Evolutionary conservation across 805 yeast genomes (phyloP).

Genomic region (Candida maltosa): DNA sequence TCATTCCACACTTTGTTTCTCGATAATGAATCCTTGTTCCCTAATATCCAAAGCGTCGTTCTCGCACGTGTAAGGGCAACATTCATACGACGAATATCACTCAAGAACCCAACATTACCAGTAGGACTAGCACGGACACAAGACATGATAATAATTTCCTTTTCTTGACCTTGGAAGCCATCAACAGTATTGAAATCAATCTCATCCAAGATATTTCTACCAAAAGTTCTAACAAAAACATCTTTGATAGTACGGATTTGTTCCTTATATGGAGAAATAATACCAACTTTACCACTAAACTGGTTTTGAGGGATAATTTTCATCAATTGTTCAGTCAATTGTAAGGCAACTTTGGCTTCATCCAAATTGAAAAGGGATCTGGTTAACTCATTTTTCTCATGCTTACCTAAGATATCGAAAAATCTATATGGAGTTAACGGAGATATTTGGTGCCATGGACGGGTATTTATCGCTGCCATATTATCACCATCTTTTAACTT

Average conservation of each 20-base stretch:
- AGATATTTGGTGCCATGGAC: conserved; percentile 70
- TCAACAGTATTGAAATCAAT: conserved; percentile 94
- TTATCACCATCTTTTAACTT: conserved; percentile 72
- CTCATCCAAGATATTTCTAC: conserved; percentile 56
- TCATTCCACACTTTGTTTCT: conserved; percentile 71
- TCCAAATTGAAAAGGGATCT: conserved; percentile 66
- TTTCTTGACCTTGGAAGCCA: conserved; percentile 91
- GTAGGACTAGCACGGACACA: conserved; percentile 86
- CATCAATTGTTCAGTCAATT: conserved; percentile 54
- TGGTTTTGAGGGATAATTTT: conserved; percentile 44
- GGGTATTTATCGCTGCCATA: conserved; percentile 55
- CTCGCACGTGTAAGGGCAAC: conserved; percentile 95
- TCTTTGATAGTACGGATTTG: conserved; percentile 64
- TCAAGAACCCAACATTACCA: conserved; percentile 77
- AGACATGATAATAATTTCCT: conserved; percentile 87
- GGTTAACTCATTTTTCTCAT: conserved; percentile 59
- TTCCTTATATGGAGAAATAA: conserved; percentile 92
- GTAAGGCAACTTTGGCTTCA: conserved; percentile 75
- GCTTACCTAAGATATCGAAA: conserved; percentile 62
- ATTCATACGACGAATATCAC: conserved; percentile 92
- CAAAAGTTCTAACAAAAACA: conserved; percentile 57
- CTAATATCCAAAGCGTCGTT: conserved; percentile 89
- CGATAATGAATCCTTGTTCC: conserved; percentile 64
- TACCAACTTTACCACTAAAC: conserved; percentile 75
- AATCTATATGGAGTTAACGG: conserved; percentile 75